These are phyloP conservation scores for Pythium rishiriense DNA, from an alignment of 352 stramenopile genomes.

Conservation along the genomic window DNA sequence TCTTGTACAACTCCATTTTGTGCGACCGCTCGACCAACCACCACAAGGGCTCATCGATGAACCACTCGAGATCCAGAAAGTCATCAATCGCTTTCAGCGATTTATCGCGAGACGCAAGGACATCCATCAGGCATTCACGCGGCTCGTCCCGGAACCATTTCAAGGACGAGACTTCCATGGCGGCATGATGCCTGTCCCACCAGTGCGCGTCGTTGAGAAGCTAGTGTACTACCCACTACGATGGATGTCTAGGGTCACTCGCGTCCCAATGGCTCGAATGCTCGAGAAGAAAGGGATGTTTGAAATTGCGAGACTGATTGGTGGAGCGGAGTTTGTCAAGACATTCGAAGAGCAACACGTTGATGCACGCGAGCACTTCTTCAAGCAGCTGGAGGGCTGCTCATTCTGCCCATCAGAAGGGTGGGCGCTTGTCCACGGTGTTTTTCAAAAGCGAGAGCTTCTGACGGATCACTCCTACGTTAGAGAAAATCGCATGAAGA, in stretches of 20 bases:
- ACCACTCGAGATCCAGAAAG: conserved; percentile 55
- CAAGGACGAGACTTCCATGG: conserved; percentile 42
- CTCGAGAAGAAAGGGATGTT: conserved; percentile 54
- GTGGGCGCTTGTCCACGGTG: conserved; percentile 75
- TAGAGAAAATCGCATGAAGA: conserved; percentile 22
- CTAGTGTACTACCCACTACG: conserved; percentile 65
- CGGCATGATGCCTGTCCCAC: conserved; percentile 53
- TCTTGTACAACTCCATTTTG: conserved; percentile 69
- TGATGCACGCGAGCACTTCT: conserved; percentile 47
- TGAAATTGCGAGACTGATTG: conserved; percentile 55
- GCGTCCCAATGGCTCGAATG: conserved; percentile 45
- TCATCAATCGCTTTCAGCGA: conserved; percentile 57
- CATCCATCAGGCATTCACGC: conserved; percentile 48
- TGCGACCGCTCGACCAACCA: conserved; percentile 53
- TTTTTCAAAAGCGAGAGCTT: conserved; percentile 49
- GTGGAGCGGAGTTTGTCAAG: conserved; percentile 64
- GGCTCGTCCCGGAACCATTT: conserved; percentile 51
- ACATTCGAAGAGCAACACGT: conserved; percentile 72
- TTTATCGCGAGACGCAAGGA: conserved; percentile 52
- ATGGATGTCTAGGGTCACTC: conserved; percentile 53
- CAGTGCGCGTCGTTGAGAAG: conserved; percentile 54
- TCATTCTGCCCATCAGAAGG: conserved; percentile 67
- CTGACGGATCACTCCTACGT: conserved; percentile 24
- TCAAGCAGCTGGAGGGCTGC: conserved; percentile 56
- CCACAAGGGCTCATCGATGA: conserved; percentile 48